Base-by-base conservation (phyloP, 2,329 filamentous ascomycete genomes). In the Rutstroemia sp. region DNA sequence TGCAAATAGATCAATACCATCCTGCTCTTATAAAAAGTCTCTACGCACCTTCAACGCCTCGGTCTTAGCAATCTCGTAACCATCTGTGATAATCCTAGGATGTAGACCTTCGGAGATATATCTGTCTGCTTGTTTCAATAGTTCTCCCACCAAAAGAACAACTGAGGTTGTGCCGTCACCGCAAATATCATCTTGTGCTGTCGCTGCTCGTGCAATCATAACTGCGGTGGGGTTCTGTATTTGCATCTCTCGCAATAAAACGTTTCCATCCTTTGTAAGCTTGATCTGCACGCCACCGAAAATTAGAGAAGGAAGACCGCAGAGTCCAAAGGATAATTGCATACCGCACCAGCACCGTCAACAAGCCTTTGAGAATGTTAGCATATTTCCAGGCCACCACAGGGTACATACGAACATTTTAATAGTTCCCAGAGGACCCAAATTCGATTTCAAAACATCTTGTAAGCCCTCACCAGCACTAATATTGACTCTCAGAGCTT, bases 161-260 rank as follows among this genome's bases (percentile, higher is more conserved):
- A 96, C 92, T 48, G 91, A 96, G 44, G 94, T 99, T 67, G 94
- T 99, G 69, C 94, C 94, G 73, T 99, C 94, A 69, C 94, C 94
- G 66, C 90, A 95, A 67, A 99, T 99, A 69, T 99, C 94, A 73
- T 99, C 94, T 73, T 99, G 92, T 64, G 94, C 94, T 39, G 94
- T 99, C 57, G 94, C 94, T 68, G 92, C 91, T 70, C 83, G 77
- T 57, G 83, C 83, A 72, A 87, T 87, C 83, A 87, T 87, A 61
- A 94, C 94, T 63, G 94, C 94, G 38, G 94, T 99, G 27, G 94
- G 94, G 74, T 97, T 97, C 77, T 96, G 92, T 71, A 97, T 97
- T 84, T 97, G 92, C 83, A 87, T 87, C 72, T 87, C 84, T 67
- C 84, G 78, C 62, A 87, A 74, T 25, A 87, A 78, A 59, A 97